Base-by-base conservation (phyloP, 2,329 filamentous ascomycete genomes). In the Gaeumannomyces tritici region DNA sequence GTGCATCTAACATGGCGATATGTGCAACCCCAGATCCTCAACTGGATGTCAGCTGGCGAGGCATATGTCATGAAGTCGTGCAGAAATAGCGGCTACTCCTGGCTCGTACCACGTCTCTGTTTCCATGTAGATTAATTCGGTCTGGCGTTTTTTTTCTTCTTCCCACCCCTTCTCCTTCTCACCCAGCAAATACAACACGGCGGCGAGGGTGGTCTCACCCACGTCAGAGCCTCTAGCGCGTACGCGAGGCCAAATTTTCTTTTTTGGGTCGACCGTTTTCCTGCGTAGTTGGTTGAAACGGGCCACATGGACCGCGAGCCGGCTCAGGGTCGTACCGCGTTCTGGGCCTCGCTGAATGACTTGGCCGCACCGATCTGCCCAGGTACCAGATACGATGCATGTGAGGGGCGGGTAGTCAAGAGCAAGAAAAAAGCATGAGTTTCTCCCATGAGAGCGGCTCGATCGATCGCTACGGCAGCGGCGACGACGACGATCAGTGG, bases 361-460 rank as follows among this genome's bases (percentile, higher is more conserved):
- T 47, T 18, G 42, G 42, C 9, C 7, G 42, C 42, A 21, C 18
- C 18, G 21, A 47, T n/a, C 42, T 47, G 3, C 42, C 18, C 21
- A 9, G 2, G 31, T 35, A 13, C 42, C 7, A 7, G 18, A 47
- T 47, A n/a, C 33, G 13, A 12, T 3, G 15, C 4, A 47, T 8
- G 42, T 21, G 15, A 47, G 21, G 42, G 21, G 42, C 9, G 21
- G 42, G 7, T 21, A 4, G 18, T 47, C 6, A 7, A 47, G 7
- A 21, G n/a, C 18, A 8, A 47, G 42, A 24, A n/a, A 24, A 51
- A 12, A 4, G 21, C 42, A 51, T 51, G 42, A 21, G 42, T 24
- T 9, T n/a, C 21, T 24, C 42, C 42, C 24, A 51, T 24, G 54
- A 63, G 47, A 65, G 64, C 64, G 64, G 60, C 60, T 65, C 62